Evolutionary conservation across 1,284 basidiomycete genomes (phyloP).

Genomic region (Schizophyllum commune): DNA sequence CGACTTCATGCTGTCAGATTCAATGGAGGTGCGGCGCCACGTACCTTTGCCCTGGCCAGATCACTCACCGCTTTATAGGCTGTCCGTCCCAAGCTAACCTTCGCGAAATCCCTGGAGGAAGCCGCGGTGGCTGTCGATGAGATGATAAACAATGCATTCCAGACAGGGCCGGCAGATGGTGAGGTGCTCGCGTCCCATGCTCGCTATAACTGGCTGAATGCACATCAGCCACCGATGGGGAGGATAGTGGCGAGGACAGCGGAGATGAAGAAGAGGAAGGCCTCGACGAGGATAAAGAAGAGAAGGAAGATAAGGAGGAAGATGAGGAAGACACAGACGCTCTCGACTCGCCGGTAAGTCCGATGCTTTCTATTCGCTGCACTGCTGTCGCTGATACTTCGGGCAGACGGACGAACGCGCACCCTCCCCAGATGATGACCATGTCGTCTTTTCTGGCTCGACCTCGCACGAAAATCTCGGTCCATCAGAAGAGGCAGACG

Average conservation of each 20-base stretch:
- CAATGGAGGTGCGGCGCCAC: constrained; percentile 63
- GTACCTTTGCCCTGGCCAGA: too few relatives aligned
- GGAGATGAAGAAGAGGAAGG: constrained; percentile 54
- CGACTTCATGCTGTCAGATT: constrained; percentile 94
- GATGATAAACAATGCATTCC: constrained; percentile 65
- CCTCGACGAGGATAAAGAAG: constrained; percentile 43
- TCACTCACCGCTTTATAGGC: constrained; percentile 48
- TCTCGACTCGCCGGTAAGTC: constrained; percentile 45
- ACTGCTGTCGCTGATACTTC: constrained; percentile 8
- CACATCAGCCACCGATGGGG: constrained; percentile 31
- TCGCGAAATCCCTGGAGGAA: constrained; percentile 73
- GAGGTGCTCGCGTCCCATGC: constrained; percentile 34
- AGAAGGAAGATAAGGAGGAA: constrained; percentile 49
- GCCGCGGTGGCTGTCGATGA: constrained; percentile 86
- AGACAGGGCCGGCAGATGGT: constrained; percentile 22
- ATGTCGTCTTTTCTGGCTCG: constrained; percentile 55
- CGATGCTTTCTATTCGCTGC: not conserved
- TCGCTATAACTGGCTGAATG: constrained; percentile 14
- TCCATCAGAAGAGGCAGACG: constrained; percentile 81
- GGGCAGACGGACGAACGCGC: constrained; percentile 55
- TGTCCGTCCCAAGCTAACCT: constrained; percentile 66
- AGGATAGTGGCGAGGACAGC: constrained; percentile 68
- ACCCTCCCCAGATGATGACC: constrained; percentile 48
- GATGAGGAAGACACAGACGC: constrained; percentile 15
- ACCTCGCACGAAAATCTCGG: constrained; percentile 59